Conservation (phyloP, 345 rosid species). For the Eucalyptus erythrocorys region DNA sequence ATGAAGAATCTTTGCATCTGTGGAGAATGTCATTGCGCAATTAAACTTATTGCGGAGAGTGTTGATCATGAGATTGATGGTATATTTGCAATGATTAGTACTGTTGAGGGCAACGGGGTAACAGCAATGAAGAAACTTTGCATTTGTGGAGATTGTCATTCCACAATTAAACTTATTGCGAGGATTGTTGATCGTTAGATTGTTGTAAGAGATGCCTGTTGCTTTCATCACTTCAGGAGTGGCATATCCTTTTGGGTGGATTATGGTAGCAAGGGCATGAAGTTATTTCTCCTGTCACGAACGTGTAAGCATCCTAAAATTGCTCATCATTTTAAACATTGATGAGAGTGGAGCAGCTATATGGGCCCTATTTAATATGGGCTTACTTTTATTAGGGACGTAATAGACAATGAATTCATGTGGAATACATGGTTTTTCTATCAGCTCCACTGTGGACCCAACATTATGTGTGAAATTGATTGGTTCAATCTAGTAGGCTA, state of each 20-base stretch:
- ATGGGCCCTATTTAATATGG: background rate
- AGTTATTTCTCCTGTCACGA: background rate
- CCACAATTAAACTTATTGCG: slow-evolving; percentile 38
- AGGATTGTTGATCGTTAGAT: slow-evolving; percentile 32
- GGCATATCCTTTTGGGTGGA: background rate
- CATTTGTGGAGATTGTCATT: slow-evolving; percentile 62
- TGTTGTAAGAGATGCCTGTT: slow-evolving; percentile 37
- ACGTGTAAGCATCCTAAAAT: background rate
- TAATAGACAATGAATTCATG: no score
- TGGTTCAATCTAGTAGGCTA: no score
- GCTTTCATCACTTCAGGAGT: slow-evolving; percentile 16
- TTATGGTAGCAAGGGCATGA: background rate
- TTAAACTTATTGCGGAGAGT: no score
- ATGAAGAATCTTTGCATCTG: no score
- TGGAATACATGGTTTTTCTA: no score
- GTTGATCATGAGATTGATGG: no score
- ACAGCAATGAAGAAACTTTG: slow-evolving; percentile 74
- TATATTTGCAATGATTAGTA: slow-evolving; percentile 38
- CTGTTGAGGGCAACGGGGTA: slow-evolving; percentile 26
- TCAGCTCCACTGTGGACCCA: no score
- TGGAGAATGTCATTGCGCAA: no score
- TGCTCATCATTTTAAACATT: background rate
- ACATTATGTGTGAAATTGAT: no score
- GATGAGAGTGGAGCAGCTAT: background rate
- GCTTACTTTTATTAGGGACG: background rate